phyloP scores from a whole-genome alignment of 2,329 filamentous ascomycete species.

The Sordariomycetes sp. region DNA sequence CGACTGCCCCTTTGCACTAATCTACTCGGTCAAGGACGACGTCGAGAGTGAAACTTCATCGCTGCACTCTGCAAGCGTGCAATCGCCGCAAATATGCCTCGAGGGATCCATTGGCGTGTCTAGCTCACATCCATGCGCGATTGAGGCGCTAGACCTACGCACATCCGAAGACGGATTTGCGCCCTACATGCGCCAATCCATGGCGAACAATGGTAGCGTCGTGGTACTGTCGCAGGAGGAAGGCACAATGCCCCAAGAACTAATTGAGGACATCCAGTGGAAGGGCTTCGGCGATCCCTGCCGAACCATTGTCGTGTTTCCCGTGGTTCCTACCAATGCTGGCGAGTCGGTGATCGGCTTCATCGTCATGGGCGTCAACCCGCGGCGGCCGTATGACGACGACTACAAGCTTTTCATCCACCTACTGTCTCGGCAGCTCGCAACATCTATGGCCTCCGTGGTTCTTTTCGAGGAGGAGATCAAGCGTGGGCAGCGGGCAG shows the following conservation, averaged over 20 bases:
- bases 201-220: slow-evolving; percentile 54
- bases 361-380: slow-evolving; percentile 70
- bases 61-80: slow-evolving; percentile 57
- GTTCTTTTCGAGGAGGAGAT: slow-evolving; percentile 81
- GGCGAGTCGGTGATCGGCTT: slow-evolving; percentile 69
- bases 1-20: slow-evolving; percentile 67
- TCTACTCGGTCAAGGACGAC: slow-evolving; percentile 69
- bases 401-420: slow-evolving; percentile 74
- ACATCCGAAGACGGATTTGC: slow-evolving; percentile 65
- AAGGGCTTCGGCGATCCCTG: slow-evolving; percentile 65
- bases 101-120: slow-evolving; percentile 66
- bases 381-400: slow-evolving; percentile 67
- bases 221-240: slow-evolving; percentile 59
- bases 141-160: slow-evolving; percentile 57
- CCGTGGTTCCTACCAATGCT: slow-evolving; percentile 65
- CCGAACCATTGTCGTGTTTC: slow-evolving; percentile 64
- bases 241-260: slow-evolving; percentile 52
- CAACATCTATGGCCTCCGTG: slow-evolving; percentile 72
- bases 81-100: slow-evolving; percentile 55
- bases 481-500: slow-evolving; percentile 61
- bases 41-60: slow-evolving; percentile 63
- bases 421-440: slow-evolving; percentile 64
- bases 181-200: slow-evolving; percentile 66
- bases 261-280: slow-evolving; percentile 61
- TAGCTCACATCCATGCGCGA: slow-evolving; percentile 50